Conservation (phyloP, 306 rosid genomes). For the Hylodesmum podocarpum region DNA sequence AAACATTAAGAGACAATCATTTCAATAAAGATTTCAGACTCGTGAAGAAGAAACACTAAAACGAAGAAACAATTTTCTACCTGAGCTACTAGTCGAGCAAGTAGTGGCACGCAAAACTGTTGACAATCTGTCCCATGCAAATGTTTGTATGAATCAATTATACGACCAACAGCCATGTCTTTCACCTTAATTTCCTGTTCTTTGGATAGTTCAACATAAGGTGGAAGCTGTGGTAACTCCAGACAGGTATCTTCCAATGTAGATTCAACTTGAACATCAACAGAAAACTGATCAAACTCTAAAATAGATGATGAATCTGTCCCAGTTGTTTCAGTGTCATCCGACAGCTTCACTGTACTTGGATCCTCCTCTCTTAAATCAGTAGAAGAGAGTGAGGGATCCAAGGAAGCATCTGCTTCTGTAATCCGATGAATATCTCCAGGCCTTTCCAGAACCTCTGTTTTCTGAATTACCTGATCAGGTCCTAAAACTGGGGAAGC, state of each 20-base stretch:
- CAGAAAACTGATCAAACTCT: constrained; percentile 70
- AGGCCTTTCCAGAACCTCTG: constrained; percentile 53
- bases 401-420: constrained; percentile 46
- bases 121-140: constrained; percentile 58
- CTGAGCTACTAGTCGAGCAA: constrained; percentile 95
- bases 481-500: constrained; percentile 44
- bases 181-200: constrained; percentile 69
- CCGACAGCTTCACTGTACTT: constrained; percentile 42
- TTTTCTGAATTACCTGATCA: constrained; percentile 40
- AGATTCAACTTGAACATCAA: constrained; percentile 50
- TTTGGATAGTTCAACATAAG: constrained; percentile 66
- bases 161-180: constrained; percentile 67
- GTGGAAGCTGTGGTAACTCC: constrained; percentile 80
- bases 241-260: constrained; percentile 74
- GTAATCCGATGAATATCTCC: constrained; percentile 40
- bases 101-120: constrained; percentile 78
- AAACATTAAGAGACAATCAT: constrained; percentile 1
- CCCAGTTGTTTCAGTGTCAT: constrained; percentile 45
- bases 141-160: constrained; percentile 68
- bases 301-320: constrained; percentile 49
- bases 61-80: constrained; percentile 39
- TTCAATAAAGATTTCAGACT: constrained; percentile 18
- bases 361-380: constrained; percentile 52
- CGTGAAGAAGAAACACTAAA: constrained; percentile 3
- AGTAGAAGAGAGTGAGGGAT: constrained; percentile 47